phyloP scores from a whole-genome alignment of 2,329 filamentous ascomycete species.

The Didymella lethalis region DNA sequence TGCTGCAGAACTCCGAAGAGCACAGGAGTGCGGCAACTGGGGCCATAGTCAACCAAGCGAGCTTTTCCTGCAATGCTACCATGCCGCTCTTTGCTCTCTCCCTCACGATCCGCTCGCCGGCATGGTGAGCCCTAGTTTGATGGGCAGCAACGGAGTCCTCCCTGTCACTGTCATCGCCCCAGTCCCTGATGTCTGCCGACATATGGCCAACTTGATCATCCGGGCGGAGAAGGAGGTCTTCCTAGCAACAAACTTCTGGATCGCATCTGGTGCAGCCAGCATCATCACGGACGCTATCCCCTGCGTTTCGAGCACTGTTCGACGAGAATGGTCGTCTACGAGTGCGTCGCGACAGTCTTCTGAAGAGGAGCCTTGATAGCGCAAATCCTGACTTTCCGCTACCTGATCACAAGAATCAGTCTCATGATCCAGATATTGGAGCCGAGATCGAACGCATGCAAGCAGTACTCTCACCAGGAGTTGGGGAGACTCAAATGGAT shows the following conservation, averaged over 20 bases:
- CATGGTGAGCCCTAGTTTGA: conserved; percentile 66
- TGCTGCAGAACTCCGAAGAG: conserved; percentile 60
- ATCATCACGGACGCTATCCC: conserved; percentile 71
- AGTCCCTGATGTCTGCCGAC: conserved; percentile 74
- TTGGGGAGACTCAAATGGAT: conserved; percentile 63
- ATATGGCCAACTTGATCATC: conserved; percentile 78
- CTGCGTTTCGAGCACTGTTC: conserved; percentile 5
- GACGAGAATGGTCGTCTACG: neutral
- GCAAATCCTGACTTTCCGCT: neutral
- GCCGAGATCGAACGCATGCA: conserved; percentile 70
- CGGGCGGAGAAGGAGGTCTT: conserved; percentile 76
- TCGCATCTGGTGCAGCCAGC: conserved; percentile 70
- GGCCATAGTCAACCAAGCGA: conserved; percentile 68
- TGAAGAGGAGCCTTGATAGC: neutral
- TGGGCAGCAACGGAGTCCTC: conserved; percentile 68
- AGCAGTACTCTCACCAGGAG: conserved; percentile 59
- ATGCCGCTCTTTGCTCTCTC: conserved; percentile 67
- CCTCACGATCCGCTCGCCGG: conserved; percentile 61
- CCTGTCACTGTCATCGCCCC: conserved; percentile 74
- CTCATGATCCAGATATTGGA: conserved; percentile 66
- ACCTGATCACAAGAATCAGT: neutral
- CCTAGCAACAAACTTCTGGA: conserved; percentile 79
- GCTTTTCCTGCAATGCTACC: conserved; percentile 73
- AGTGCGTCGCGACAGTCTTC: conserved; percentile 5
- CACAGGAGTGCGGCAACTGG: conserved; percentile 71